A percentile compares a stretch with the other conserved stretches of the same genome.
Conservation (phyloP, 345 rosid genomes). For the Kandelia obovata region DNA sequence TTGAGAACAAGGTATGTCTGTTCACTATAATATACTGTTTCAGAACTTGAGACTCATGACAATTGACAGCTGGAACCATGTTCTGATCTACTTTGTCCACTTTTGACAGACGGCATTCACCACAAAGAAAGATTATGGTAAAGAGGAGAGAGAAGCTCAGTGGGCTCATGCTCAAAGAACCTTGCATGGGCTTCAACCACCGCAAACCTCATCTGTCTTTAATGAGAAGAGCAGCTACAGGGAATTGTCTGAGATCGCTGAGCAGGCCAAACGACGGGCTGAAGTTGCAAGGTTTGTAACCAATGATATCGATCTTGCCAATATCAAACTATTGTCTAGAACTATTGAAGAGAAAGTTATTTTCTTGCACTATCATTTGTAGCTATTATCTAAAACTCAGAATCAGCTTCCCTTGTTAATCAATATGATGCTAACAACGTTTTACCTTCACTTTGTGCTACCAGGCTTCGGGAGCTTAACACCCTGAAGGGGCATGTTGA, state of each 20-base stretch:
- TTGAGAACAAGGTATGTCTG: conserved; percentile 21
- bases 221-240: conserved; percentile 24
- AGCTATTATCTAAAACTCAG: background rate
- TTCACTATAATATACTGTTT: background rate
- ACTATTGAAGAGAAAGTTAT: too few species aligned
- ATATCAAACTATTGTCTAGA: too few species aligned
- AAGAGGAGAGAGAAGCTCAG: conserved; percentile 32
- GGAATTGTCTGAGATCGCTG: conserved; percentile 30
- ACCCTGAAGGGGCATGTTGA: conserved; percentile 30
- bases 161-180: conserved; percentile 35
- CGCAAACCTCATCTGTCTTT: conserved; percentile 19
- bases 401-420: background rate
- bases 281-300: conserved; percentile 25
- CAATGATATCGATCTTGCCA: background rate
- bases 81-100: background rate
- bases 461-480: conserved; percentile 28
- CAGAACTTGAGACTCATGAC: background rate
- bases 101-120: conserved; percentile 27
- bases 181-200: conserved; percentile 30
- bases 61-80: background rate
- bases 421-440: background rate
- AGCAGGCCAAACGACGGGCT: conserved; percentile 34
- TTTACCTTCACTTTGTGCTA: background rate
- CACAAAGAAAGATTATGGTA: conserved; percentile 32
- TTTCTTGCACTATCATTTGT: background rate